Conservation (phyloP, 176 grass and related monocot species). For the Themeda triandra region DNA sequence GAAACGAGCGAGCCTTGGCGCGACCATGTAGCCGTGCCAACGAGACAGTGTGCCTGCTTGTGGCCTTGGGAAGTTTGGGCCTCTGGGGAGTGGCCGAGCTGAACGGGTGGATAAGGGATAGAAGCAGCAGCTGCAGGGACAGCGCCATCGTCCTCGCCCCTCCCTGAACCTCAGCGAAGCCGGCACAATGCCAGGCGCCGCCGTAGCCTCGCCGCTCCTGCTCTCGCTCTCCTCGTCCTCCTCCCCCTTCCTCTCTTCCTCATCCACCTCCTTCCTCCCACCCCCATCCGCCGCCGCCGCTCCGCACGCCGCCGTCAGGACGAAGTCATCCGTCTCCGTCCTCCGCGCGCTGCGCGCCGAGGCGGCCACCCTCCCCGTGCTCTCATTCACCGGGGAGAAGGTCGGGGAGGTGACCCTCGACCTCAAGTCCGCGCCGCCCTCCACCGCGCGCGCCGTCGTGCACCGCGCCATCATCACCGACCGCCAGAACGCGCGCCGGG, state of each 20-base stretch:
- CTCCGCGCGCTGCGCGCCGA: slow-evolving; percentile 65
- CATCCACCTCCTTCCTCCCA: slow-evolving; percentile 26
- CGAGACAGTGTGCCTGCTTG: neutral
- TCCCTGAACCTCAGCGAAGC: slow-evolving; percentile 18
- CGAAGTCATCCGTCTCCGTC: slow-evolving; percentile 33
- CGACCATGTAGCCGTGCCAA: too few relatives aligned
- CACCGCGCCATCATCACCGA: slow-evolving; percentile 88
- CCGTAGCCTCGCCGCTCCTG: slow-evolving; percentile 38
- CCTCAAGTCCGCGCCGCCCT: slow-evolving; percentile 64
- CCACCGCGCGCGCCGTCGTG: slow-evolving; percentile 81
- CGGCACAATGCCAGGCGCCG: slow-evolving; percentile 47
- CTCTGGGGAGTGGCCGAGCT: neutral
- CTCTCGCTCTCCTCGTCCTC: slow-evolving; percentile 44
- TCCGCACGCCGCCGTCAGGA: slow-evolving; percentile 3
- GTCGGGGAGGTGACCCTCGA: slow-evolving; percentile 69
- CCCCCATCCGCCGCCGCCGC: slow-evolving; percentile 1
- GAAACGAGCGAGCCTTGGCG: slow-evolving; percentile 1
- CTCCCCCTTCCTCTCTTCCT: slow-evolving; percentile 28
- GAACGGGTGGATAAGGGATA: slow-evolving; percentile 36
- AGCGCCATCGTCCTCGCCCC: slow-evolving; percentile 22
- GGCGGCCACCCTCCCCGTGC: slow-evolving; percentile 65
- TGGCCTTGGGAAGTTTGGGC: neutral
- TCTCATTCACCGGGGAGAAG: slow-evolving; percentile 78
- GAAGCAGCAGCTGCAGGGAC: slow-evolving; percentile 18
- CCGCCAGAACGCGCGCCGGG: slow-evolving; percentile 87